Evolutionary conservation across 1,284 basidiomycete species (phyloP).

Genomic region (Spongispora temasekensis): DNA sequence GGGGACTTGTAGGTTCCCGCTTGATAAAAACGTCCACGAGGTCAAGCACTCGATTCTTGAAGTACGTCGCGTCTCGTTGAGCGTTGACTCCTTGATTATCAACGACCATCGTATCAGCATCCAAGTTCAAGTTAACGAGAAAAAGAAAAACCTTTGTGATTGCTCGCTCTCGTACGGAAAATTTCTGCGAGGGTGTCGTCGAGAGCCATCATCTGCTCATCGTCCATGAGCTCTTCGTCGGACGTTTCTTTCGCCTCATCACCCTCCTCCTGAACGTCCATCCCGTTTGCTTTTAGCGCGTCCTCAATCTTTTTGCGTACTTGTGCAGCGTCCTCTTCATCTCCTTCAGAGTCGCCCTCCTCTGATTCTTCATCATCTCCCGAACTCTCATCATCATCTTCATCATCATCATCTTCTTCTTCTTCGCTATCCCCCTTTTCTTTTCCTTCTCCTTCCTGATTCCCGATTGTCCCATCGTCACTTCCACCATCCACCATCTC

Average conservation of each 20-base stretch:
- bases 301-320: constrained; percentile 78
- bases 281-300: constrained; percentile 74
- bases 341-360: constrained; percentile 42
- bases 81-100: constrained; percentile 49
- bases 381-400: constrained; percentile 41
- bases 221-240: constrained; percentile 84
- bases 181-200: constrained; percentile 92
- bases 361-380: constrained; percentile 37
- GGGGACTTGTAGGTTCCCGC: constrained; percentile 70
- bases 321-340: constrained; percentile 61
- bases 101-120: no score
- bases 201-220: constrained; percentile 97
- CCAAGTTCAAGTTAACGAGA: no score
- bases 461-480: constrained; percentile 38
- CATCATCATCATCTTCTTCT: constrained; percentile 42
- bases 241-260: constrained; percentile 44
- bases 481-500: constrained; percentile 39
- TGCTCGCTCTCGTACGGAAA: constrained; percentile 72
- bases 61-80: constrained; percentile 85
- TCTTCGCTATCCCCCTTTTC: constrained; percentile 44
- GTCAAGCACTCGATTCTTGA: constrained; percentile 94
- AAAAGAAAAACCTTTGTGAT: constrained; percentile 44
- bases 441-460: constrained; percentile 44
- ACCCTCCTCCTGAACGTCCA: constrained; percentile 54
- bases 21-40: constrained; percentile 84